Percentiles rank a stretch among this genome's conserved stretches.
phyloP scores from a whole-genome alignment of 2,329 filamentous ascomycete genomes.

The Fusarium nisikadoi region DNA sequence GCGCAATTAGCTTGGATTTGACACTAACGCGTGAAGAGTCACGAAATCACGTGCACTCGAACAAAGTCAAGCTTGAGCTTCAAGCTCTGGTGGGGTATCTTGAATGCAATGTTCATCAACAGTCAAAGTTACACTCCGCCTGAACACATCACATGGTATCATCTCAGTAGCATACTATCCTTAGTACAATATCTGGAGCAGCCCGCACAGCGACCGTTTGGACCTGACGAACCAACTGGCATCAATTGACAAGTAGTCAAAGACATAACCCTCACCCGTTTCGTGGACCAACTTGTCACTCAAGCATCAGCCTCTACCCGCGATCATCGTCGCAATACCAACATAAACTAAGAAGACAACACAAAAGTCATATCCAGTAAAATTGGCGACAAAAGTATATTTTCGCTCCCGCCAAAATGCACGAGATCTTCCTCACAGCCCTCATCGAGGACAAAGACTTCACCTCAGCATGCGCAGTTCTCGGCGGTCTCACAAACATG shows the following conservation, averaged over 20 bases:
- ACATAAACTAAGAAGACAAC: neutral
- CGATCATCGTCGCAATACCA: neutral
- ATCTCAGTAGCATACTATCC: neutral
- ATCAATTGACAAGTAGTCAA: neutral
- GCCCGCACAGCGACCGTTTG: rapidly evolving
- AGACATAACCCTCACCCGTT: neutral
- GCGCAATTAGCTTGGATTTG: neutral
- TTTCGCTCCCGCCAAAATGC: constrained; percentile 43
- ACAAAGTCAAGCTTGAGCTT: neutral
- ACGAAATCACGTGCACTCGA: constrained; percentile 47
- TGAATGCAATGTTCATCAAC: neutral
- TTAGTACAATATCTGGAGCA: rapidly evolving
- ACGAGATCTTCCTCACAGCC: constrained; percentile 69
- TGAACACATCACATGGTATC: neutral
- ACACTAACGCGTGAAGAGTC: constrained; percentile 21
- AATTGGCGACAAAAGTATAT: rapidly evolving
- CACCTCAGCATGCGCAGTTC: constrained; percentile 60
- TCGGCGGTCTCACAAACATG: constrained; percentile 69
- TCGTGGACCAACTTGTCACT: neutral
- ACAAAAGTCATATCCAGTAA: rapidly evolving
- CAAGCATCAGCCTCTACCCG: neutral
- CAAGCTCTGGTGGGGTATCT: neutral
- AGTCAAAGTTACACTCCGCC: too few relatives aligned
- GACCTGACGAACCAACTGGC: rapidly evolving
- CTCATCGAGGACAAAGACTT: constrained; percentile 62